A percentile compares a stretch with the other conserved stretches of the same genome.
Conservation (phyloP, 2,329 filamentous ascomycete genomes). For the Amphichorda felina region DNA sequence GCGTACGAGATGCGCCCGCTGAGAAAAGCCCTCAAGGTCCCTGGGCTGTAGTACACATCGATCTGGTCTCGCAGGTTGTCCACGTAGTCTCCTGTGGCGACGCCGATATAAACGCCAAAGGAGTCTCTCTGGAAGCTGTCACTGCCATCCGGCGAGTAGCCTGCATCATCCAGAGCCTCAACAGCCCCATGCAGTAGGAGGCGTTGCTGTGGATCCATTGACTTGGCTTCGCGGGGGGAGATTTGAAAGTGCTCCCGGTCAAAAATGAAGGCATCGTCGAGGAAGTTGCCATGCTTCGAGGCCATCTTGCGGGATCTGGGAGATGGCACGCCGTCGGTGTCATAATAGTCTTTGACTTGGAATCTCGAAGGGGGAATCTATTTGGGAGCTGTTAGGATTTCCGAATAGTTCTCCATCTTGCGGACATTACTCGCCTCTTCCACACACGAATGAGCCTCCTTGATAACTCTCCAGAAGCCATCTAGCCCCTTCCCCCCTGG, state of each 20-base stretch:
- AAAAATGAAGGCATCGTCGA: conserved; percentile 52
- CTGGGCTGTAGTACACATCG: conserved; percentile 18
- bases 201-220: conserved; percentile 53
- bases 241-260: conserved; percentile 61
- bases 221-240: conserved; percentile 51
- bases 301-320: neutral
- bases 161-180: conserved; percentile 54
- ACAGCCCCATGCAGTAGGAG: conserved; percentile 51
- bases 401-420: no score
- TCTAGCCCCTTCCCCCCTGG: conserved; percentile 18
- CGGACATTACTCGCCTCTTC: no score
- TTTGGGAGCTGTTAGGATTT: no score
- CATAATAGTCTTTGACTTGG: conserved; percentile 2
- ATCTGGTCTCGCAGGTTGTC: no score
- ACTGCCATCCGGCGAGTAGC: conserved; percentile 17
- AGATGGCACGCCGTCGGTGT: conserved; percentile 1
- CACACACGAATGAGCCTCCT: no score
- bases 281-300: conserved; percentile 24
- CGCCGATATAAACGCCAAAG: conserved; percentile 4
- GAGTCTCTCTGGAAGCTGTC: conserved; percentile 19
- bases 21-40: conserved; percentile 9
- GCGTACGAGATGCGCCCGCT: neutral
- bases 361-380: no score
- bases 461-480: conserved; percentile 17
- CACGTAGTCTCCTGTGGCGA: conserved; percentile 8